Base-by-base conservation (phyloP, 805 yeast species). In the Pichia exigua region DNA sequence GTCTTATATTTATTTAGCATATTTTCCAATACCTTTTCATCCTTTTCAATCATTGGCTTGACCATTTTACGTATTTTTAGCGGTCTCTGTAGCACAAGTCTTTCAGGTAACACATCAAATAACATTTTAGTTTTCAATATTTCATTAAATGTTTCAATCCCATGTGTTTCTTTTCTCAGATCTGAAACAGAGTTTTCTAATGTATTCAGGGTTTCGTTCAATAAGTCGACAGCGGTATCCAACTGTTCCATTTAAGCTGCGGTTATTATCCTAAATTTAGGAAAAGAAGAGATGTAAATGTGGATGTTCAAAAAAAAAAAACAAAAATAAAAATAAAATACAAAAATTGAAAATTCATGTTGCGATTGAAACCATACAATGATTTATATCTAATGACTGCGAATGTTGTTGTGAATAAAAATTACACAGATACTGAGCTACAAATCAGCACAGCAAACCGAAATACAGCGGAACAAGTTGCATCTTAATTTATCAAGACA, bases 101-200 rank as follows among this genome's bases (percentile, higher is more conserved):
- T 47, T 42, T 56, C 60, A 1, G 57, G 57, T 18, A 57, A 49
- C 8, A 56, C 55, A 43, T 57, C 59, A 44, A 57, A 57, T 2
- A 56, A 42, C 11, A 42, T 35, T 27, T 48, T 53, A 3, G 51
- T 47, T 9, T 49, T 21, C 22, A 52, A 18, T 4, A 35, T 30
- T 21, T 45, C 17, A 12, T 44, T 24, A 4, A 50, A 30, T 2
- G 22, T 11, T 3, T 32, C n/a, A 7, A 54, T 46, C 27, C 52
- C 46, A 6, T 18, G 42, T 2, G 57, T 55, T 10, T 49, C 32
- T 4, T n/a, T 18, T 22, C 42, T 27, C 18, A 55, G 42, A 13
- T 51, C 44, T 4, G 3, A 11, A 6, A 55, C 51, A 6, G 54
- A 45, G n/a, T 44, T 27, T 7, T 51, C 47, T n/a, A 55, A 35